Conservation (phyloP, 371 early-diverging fungal genomes). For the Mucor velutinosus region DNA sequence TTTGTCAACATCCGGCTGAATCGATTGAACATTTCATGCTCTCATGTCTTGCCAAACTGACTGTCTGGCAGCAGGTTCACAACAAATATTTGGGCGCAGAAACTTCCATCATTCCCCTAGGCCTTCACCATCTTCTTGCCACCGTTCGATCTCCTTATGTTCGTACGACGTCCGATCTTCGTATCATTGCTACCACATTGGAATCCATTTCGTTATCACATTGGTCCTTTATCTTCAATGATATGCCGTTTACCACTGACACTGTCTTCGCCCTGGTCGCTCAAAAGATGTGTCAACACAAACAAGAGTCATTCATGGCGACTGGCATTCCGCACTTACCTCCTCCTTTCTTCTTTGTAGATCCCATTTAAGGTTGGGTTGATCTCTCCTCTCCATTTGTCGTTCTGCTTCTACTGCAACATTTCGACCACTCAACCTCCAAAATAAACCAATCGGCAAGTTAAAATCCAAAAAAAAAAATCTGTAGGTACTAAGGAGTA, state of each 20-base stretch:
- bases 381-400: neutral
- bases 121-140: neutral
- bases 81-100: neutral
- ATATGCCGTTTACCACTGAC: neutral
- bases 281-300: neutral
- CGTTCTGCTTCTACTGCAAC: neutral
- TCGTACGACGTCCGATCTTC: neutral
- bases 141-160: neutral
- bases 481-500: no score
- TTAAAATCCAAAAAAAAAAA: no score
- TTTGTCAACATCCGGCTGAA: neutral
- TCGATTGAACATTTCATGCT: neutral
- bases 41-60: constrained; percentile 4
- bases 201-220: constrained; percentile 3
- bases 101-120: neutral
- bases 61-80: neutral
- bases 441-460: no score
- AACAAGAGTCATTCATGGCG: neutral
- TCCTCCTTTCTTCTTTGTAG: neutral
- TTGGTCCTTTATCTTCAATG: constrained; percentile 9
- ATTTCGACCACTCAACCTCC: neutral
- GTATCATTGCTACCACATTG: neutral
- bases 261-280: neutral
- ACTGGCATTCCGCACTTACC: neutral
- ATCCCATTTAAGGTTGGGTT: neutral